These are phyloP conservation scores for Globisporangium cystogenes DNA, from an alignment of 352 stramenopile species.

Conservation along the genomic window DNA sequence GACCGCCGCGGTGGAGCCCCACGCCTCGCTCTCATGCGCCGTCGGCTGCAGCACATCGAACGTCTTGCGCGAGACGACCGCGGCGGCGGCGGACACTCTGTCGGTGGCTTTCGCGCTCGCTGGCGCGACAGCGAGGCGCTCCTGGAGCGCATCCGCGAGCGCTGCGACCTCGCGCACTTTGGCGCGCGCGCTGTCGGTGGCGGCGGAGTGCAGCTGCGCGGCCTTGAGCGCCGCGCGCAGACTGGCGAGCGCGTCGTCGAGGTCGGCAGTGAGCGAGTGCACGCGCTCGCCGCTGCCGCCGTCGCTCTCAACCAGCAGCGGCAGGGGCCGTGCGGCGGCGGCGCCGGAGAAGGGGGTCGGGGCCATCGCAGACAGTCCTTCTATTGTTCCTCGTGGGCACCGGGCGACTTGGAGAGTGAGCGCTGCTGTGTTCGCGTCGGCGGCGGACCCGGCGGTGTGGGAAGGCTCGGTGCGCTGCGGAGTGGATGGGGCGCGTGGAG, in stretches of 20 bases:
- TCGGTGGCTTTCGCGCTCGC: neutral
- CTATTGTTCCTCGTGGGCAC: neutral
- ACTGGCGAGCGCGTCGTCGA: slow-evolving; percentile 27
- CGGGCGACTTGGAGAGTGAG: neutral
- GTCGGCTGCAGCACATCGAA: slow-evolving; percentile 45
- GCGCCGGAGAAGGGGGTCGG: neutral
- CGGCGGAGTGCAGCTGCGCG: slow-evolving; percentile 14
- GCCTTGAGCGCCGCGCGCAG: slow-evolving; percentile 10
- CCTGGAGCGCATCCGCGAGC: slow-evolving; percentile 21
- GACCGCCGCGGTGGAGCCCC: slow-evolving; percentile 8
- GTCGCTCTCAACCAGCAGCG: neutral
- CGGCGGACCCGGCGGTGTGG: too few species aligned
- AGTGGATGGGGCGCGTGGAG: too few species aligned
- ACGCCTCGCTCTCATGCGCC: slow-evolving; percentile 27
- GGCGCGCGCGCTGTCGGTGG: neutral
- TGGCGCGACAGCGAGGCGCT: slow-evolving; percentile 6
- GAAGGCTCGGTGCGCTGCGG: too few species aligned
- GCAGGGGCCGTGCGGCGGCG: slow-evolving; percentile 1
- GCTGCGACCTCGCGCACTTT: slow-evolving; percentile 10
- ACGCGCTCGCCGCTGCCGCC: neutral
- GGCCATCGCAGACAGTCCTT: neutral
- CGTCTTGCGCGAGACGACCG: slow-evolving; percentile 19
- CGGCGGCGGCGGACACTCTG: neutral
- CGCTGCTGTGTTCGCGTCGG: too few species aligned
- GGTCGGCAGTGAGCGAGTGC: slow-evolving; percentile 8